Conservation (phyloP, 768 basidiomycete genomes). For the Boletus rubropictus region DNA sequence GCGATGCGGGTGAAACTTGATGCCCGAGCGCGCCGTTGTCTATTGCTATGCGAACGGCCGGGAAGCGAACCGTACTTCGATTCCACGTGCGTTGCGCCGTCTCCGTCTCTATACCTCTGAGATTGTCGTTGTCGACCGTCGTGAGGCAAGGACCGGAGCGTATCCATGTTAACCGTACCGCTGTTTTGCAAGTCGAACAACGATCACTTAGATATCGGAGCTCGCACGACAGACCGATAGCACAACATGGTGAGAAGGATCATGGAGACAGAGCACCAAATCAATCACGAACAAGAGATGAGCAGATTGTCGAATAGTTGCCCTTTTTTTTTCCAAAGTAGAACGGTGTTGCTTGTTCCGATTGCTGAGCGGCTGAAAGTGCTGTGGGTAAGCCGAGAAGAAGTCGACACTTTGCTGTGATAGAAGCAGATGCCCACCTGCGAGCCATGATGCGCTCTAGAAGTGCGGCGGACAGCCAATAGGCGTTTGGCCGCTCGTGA, state of each 20-base stretch:
- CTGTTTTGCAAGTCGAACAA: background rate
- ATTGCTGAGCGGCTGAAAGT: background rate
- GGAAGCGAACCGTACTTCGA: background rate
- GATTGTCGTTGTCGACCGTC: slow-evolving; percentile 4
- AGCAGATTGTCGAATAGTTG: background rate
- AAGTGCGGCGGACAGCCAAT: slow-evolving; percentile 5
- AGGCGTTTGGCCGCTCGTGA: background rate
- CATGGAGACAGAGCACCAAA: slow-evolving; percentile 1
- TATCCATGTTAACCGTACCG: slow-evolving; percentile 8
- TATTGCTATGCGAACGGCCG: slow-evolving; percentile 4
- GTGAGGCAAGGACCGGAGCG: background rate
- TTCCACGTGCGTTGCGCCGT: background rate
- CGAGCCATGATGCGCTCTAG: background rate
- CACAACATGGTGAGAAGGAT: background rate
- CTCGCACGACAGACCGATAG: background rate
- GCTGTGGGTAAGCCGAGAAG: slow-evolving; percentile 17
- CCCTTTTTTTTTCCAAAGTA: background rate
- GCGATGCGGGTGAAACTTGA: background rate
- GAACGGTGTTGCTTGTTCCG: background rate
- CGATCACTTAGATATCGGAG: background rate
- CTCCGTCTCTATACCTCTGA: background rate
- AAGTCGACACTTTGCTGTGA: slow-evolving; percentile 3
- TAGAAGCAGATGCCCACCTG: slow-evolving; percentile 1
- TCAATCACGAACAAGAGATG: background rate
- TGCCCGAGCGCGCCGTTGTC: background rate